phyloP scores from a whole-genome alignment of 495 filamentous ascomycete genomes.

The Diplogelasinospora grovesii region DNA sequence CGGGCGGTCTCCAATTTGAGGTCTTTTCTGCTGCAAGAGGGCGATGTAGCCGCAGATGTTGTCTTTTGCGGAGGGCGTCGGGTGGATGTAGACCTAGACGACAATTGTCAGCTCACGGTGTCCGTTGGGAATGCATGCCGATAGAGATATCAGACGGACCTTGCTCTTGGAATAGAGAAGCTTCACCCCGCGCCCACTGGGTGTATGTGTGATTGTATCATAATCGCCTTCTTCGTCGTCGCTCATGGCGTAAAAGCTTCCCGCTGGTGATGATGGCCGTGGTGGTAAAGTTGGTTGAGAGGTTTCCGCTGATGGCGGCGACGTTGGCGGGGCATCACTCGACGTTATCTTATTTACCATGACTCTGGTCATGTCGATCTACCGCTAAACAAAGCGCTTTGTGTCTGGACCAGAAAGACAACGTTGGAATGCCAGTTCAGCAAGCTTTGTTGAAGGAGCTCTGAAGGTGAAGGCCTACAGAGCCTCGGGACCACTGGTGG shows the following conservation, averaged over 20 bases:
- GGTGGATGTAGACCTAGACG: conserved; percentile 87
- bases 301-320: no score
- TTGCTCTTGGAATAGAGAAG: conserved; percentile 97
- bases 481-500: no score
- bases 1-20: conserved; percentile 32
- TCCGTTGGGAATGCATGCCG: conserved; percentile 5
- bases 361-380: no score
- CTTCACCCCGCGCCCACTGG: conserved; percentile 79
- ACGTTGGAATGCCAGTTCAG: no score
- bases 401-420: no score
- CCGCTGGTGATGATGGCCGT: conserved; percentile 61
- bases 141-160: conserved; percentile 35
- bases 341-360: no score
- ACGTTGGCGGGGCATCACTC: no score
- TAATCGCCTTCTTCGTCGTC: conserved; percentile 95
- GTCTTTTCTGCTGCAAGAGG: conserved; percentile 80
- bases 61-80: conserved; percentile 85
- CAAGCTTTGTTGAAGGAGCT: no score
- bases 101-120: no score
- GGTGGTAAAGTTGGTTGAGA: conserved; percentile 9
- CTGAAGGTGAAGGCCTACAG: no score
- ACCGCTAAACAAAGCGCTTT: no score
- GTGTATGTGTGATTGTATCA: conserved; percentile 84
- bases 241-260: conserved; percentile 93
- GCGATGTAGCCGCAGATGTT: conserved; percentile 97